phyloP scores from a whole-genome alignment of 179 eudicot genomes.

The Corrigiola litoralis region DNA sequence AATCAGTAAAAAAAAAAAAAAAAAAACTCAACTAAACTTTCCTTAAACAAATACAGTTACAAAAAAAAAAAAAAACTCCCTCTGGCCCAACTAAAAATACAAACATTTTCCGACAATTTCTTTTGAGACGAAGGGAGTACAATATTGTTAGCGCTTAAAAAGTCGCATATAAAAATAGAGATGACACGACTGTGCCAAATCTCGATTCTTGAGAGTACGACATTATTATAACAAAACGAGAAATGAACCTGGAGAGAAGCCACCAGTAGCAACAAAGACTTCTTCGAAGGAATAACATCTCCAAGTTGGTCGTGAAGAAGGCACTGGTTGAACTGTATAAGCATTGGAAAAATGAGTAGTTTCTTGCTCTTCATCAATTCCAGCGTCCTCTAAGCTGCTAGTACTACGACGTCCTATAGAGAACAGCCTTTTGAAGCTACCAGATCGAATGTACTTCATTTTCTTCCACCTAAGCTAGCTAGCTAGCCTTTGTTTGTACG shows the following conservation, averaged over 20 bases:
- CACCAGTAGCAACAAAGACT: slow-evolving; percentile 73
- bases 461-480: neutral
- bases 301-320: slow-evolving; percentile 54
- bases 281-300: slow-evolving; percentile 80
- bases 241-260: slow-evolving; percentile 55
- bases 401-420: slow-evolving; percentile 44
- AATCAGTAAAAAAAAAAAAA: slow-evolving; percentile 2
- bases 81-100: too few relatives aligned
- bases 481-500: neutral
- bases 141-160: too few relatives aligned
- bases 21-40: too few relatives aligned
- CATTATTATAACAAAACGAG: neutral
- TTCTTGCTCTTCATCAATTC: neutral
- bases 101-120: too few relatives aligned
- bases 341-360: neutral
- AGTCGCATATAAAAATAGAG: too few relatives aligned
- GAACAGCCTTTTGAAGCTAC: slow-evolving; percentile 65
- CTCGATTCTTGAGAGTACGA: too few relatives aligned
- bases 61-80: neutral
- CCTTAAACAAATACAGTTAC: neutral
- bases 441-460: slow-evolving; percentile 64
- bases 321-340: slow-evolving; percentile 4
- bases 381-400: slow-evolving; percentile 15
- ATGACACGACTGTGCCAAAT: too few relatives aligned
- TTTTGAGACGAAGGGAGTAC: too few relatives aligned